Evolutionary conservation across 164 flowering plant genomes (phyloP), one percentile per base, ranked within the genome.

Genomic region (Amborella trichopoda): DNA sequence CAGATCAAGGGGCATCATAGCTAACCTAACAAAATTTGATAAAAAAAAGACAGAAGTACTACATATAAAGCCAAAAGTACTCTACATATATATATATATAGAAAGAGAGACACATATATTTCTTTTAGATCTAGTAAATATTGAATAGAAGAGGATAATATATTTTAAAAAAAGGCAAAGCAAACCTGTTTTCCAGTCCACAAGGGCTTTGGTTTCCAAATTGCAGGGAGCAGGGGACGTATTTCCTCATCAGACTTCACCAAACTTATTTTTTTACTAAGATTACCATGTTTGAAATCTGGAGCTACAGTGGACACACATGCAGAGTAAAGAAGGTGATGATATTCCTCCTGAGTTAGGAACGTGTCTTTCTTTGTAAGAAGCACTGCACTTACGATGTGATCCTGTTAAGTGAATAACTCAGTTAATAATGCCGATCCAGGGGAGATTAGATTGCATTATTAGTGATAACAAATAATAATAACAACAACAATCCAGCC

Each of bases 121-220:
- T n/a, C n/a, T n/a, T n/a, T n/a, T n/a, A n/a, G n/a, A n/a, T n/a
- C n/a, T n/a, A n/a, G n/a, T n/a, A n/a, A n/a, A n/a, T n/a, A n/a
- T n/a, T n/a, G n/a, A n/a, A n/a, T n/a, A n/a, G n/a, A n/a, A n/a
- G n/a, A n/a, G n/a, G n/a, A n/a, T n/a, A n/a, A n/a, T n/a, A n/a
- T n/a, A n/a, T n/a, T n/a, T n/a, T n/a, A n/a, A n/a, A n/a, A n/a
- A n/a, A n/a, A n/a, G n/a, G n/a, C n/a, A 25, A 40, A 3, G 5
- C 28, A 53, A 4, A 80, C 99, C 94, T 93, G 99, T 62, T 87
- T 93, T 42, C 99, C 99, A 2, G 99, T 80, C 96, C 96, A 93
- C 21, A 80, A 63, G 28, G 87, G 90, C 54, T 50, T 55, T 49
- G 99, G 99, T 56, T 84, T 87, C 78, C 63, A 73, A 16, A 93